Evolutionary conservation across 2,329 filamentous ascomycete genomes (phyloP), one percentile per base, ranked within the genome.

Genomic region (Curvularia sp.): DNA sequence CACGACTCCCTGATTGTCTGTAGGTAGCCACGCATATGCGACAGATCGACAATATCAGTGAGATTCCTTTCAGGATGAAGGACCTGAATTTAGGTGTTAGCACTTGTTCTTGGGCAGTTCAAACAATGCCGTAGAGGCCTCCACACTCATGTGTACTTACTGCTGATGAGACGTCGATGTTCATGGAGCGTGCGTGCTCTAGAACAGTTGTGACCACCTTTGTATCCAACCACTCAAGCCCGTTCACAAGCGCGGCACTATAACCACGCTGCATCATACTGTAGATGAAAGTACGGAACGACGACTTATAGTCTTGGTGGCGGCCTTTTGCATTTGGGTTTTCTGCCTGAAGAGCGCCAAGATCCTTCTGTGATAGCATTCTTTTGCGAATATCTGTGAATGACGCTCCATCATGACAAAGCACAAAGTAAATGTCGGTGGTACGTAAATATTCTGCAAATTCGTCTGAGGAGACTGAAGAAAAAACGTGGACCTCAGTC

Each of bases 161-260:
- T 20, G 58, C 48, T 44, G 63, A 53, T 12, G 62, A 48, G 20
- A 70, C 50, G 3, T 61, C 57, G 28, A 69, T 50, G 10, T 57
- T 61, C 65, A 69, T 60, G 15, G 55, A 58, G 35, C 65, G 65
- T 8, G 65, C 59, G 39, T 67, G 60, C 55, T 67, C 61, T 20
- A 66, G 58, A n/a, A 65, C 65, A 18, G 65, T 65, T 26, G 62
- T 69, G 44, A 71, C 61, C 43, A 86, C 85, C 74, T 89, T 90
- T 1, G 86, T 88, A 68, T 89, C 88, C 49, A 79, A 77, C 65
- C 86, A 89, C 51, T 88, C 83, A 10, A 90, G 71, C 33, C 82
- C 84, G 58, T 91, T 88, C 43, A 91, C 80, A 24, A 91, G 76
- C 1, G 86, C 87, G 5, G 89, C 79, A 66, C 86, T 89, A 69